Base-by-base conservation (phyloP, 2,329 filamentous ascomycete species). In the Pseudopithomyces chartarum region DNA sequence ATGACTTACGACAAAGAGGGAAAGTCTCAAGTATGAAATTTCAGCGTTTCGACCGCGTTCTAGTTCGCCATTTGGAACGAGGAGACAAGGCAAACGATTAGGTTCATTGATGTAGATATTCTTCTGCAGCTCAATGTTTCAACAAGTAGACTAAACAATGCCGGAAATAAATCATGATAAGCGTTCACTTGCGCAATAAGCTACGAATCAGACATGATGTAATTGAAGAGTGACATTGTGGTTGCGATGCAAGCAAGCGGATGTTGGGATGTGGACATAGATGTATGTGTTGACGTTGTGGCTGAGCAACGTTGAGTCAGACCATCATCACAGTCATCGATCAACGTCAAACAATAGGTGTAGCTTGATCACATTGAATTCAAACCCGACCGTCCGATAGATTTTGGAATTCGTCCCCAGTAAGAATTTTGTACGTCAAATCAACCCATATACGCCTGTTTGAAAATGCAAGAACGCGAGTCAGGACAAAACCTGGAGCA, bases 401-500 rank as follows among this genome's bases (percentile, higher is more conserved):
- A 32, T 11, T 43, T 43, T 22, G 20, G 23, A 29, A 23, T 45
- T 45, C 32, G 26, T 29, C 15, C 22, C 15, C 15, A 23, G 13
- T 29, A 47, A 29, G 26, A n/a, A 36, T 29, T 19, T 36, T 36
- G 29, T 47, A 47, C 29, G 17, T 34, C 33, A 29, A 20, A 23
- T 47, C 32, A 34, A 19, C 38, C 38, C 32, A 53, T 46, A 36
- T n/a, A 38, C 48, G 36, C 48, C 48, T 32, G 54, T 45, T 49
- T 22, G 43, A 8, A 40, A 49, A 39, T 49, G 46, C 33, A 49
- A 49, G 10, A 33, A 23, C 32, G 22, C 12, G 22, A 17, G n/a
- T 56, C 29, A 15, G 60, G 50, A 55, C 45, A 43, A 17, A 61
- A 68, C 60, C 43, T 6, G 32, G 29, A 32, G 15, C 54, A 59